Percentiles rank a stretch among this genome's conserved stretches.
These are phyloP conservation scores for Cucurbita pepo DNA, from an alignment of 306 rosid genomes.

Conservation along the genomic window DNA sequence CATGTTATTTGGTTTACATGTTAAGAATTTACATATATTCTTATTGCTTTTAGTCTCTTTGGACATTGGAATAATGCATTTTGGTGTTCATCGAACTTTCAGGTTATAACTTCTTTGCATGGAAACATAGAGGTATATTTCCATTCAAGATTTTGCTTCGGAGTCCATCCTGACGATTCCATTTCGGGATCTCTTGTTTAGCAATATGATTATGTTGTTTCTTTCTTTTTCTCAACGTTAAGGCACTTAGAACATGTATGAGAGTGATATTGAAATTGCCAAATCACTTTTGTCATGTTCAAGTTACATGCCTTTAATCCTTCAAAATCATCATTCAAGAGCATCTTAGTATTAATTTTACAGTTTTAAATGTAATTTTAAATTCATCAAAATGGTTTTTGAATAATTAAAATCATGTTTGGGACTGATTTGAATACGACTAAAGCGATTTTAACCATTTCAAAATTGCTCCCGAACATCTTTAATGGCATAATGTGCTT, in stretches of 20 bases:
- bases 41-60: constrained; percentile 3
- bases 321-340: no score
- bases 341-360: no score
- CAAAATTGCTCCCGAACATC: no score
- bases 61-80: not conserved
- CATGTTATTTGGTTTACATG: not conserved
- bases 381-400: no score
- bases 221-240: not conserved
- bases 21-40: not conserved
- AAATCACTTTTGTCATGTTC: no score
- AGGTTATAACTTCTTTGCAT: constrained; percentile 70
- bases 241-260: not conserved
- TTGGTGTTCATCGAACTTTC: constrained; percentile 17
- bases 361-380: no score
- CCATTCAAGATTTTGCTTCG: not conserved
- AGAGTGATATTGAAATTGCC: no score
- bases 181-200: not conserved
- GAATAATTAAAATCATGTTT: no score
- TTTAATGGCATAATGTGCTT: not conserved
- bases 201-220: not conserved
- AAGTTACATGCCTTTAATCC: no score
- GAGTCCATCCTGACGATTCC: not conserved
- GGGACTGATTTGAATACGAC: no score
- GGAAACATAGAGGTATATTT: constrained; percentile 52
- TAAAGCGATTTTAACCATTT: no score